Base-by-base conservation (phyloP, 2,329 filamentous ascomycete genomes). In the Aciculosporium take region DNA sequence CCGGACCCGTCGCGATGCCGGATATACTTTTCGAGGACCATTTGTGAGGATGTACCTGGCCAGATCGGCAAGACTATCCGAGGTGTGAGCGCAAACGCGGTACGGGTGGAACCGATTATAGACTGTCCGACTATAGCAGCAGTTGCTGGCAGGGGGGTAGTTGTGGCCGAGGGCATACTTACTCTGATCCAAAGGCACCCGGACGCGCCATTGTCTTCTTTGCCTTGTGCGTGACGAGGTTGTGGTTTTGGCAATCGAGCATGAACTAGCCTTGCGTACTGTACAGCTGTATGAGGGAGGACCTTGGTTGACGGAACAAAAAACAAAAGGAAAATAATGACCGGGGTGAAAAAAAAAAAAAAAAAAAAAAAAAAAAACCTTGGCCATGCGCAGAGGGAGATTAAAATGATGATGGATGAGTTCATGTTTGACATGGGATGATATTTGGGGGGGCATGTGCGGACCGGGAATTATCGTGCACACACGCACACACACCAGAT, bases 1-100 rank as follows among this genome's bases (percentile, higher is more conserved):
- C 10, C 60, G 53, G 21, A 63, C 46, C 5, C 60, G 53, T 9
- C 60, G 58, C 2, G 52, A 47, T 20, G 55, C 42, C 15, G 50
- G 42, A 15, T 45, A 15, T 28, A 48, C 46, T 33, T 51, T 54
- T 39, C 46, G 47, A 17, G 53, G 53, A 15, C 55, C 56, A 25
- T 56, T 51, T 7, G 42, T 41, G n/a, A 56, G 42, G 15, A 59
- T 46, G 21, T 49, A 43, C 12, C 40, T 42, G 10, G 53, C 56
- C 17, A 59, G 48, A 5, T 56, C 54, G 28, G 47, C 46, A 15
- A 58, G 49, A 42, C 56, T 59, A 35, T 25, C 20, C 12, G 39
- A 27, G 27, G 21, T 32, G 44, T 32, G 7, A 42, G 36, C 23
- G 31, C 4, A 12, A 23, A 31, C 15, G 30, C 9, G 24, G 18